These are phyloP conservation scores for Trichosporon asahii DNA, from an alignment of 1,284 basidiomycete genomes.

Conservation along the genomic window DNA sequence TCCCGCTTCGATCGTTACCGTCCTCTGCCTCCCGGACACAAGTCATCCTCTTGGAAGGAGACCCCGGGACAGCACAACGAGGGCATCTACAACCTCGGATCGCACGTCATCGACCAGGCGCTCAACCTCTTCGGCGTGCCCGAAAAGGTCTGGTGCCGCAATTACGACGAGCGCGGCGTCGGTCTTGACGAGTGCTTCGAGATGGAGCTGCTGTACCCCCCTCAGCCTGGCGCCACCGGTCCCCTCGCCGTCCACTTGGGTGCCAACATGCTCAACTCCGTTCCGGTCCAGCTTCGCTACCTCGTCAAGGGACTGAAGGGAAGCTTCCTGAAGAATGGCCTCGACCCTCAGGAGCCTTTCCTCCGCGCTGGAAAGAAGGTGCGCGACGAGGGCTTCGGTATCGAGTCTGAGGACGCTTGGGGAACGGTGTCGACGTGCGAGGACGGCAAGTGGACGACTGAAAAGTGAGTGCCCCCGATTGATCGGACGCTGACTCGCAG, in stretches of 20 bases:
- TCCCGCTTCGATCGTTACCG: slow-evolving; percentile 71
- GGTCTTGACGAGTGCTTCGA: slow-evolving; percentile 54
- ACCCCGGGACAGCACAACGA: slow-evolving; percentile 49
- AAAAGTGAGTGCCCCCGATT: slow-evolving; percentile 5
- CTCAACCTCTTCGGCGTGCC: slow-evolving; percentile 74
- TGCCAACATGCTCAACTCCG: slow-evolving; percentile 66
- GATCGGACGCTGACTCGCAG: background rate
- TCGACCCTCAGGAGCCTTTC: slow-evolving; percentile 72
- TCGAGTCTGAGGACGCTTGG: slow-evolving; percentile 27
- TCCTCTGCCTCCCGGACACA: slow-evolving; percentile 54
- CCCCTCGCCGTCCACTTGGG: slow-evolving; percentile 67
- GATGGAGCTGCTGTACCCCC: slow-evolving; percentile 66
- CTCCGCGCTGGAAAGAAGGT: slow-evolving; percentile 35
- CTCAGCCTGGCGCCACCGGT: slow-evolving; percentile 48
- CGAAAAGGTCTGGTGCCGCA: slow-evolving; percentile 55
- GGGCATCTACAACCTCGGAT: slow-evolving; percentile 54
- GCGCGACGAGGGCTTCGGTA: slow-evolving; percentile 25
- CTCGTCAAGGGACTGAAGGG: slow-evolving; percentile 61
- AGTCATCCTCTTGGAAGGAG: slow-evolving; percentile 58
- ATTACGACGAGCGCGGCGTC: slow-evolving; percentile 38
- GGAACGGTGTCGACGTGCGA: slow-evolving; percentile 20
- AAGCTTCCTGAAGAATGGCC: slow-evolving; percentile 68
- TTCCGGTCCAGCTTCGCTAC: slow-evolving; percentile 63
- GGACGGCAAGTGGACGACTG: slow-evolving; percentile 13
- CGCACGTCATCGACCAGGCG: slow-evolving; percentile 67